Evolutionary conservation across 1,284 basidiomycete genomes (phyloP).

Genomic region (Leccinum fuscescens): DNA sequence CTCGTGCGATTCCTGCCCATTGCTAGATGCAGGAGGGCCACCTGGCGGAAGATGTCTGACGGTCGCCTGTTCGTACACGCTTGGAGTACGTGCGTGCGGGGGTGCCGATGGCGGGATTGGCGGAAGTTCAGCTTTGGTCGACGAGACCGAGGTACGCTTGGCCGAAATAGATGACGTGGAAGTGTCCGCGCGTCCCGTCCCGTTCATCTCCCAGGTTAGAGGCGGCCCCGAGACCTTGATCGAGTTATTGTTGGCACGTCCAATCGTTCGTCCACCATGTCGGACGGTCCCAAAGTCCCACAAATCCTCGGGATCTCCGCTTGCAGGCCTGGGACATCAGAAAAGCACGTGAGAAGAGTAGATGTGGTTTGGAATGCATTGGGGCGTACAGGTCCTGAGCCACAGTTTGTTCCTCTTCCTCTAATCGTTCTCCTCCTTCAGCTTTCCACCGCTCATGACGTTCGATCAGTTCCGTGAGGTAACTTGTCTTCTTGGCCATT

Average conservation of each 20-base stretch:
- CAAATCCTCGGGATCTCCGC: conserved; percentile 75
- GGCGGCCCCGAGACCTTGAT: conserved; percentile 63
- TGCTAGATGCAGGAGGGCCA: conserved; percentile 10
- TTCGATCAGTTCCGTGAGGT: conserved; percentile 94
- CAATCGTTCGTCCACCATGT: conserved; percentile 64
- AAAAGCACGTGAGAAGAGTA: not conserved
- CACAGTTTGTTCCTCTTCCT: conserved; percentile 44
- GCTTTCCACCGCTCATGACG: conserved; percentile 88
- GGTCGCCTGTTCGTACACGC: conserved; percentile 35
- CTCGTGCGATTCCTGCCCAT: conserved; percentile 15
- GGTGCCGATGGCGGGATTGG: conserved; percentile 35
- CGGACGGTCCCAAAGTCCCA: conserved; percentile 96
- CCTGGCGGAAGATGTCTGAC: conserved; percentile 49
- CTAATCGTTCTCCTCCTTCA: conserved; percentile 36
- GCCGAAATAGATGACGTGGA: conserved; percentile 35
- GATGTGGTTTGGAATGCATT: conserved; percentile 21
- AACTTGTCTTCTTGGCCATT: conserved; percentile 91
- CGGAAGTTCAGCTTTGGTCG: conserved; percentile 60
- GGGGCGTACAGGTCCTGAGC: conserved; percentile 55
- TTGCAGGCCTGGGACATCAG: conserved; percentile 42
- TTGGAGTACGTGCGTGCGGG: conserved; percentile 35
- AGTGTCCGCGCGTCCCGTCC: conserved; percentile 41
- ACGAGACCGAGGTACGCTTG: conserved; percentile 31
- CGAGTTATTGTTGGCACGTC: conserved; percentile 51
- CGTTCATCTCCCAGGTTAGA: conserved; percentile 74